Evolutionary conservation across 805 yeast genomes (phyloP).

Genomic region (Tetrapisispora iriomotensis): DNA sequence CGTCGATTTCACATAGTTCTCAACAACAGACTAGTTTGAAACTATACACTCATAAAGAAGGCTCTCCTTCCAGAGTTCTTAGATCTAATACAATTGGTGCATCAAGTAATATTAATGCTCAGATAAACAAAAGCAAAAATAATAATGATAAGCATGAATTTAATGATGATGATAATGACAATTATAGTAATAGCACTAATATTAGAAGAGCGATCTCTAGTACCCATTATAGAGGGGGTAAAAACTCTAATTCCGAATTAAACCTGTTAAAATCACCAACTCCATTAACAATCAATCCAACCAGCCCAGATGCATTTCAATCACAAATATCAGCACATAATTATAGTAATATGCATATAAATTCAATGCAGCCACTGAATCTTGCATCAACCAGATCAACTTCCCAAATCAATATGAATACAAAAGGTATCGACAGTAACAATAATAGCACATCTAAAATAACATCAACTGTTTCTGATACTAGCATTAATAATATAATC

Average conservation of each 20-base stretch:
- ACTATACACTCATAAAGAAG: not conserved
- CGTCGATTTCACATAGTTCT: not conserved
- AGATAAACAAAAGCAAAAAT: too few species aligned
- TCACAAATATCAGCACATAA: not conserved
- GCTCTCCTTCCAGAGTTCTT: not conserved
- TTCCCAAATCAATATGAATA: not conserved
- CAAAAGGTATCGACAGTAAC: not conserved
- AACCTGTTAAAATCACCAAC: not conserved
- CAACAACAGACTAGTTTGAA: not conserved
- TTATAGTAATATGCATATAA: not conserved
- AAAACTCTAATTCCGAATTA: not conserved
- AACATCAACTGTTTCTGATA: not conserved
- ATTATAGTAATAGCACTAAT: too few species aligned
- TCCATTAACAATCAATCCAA: not conserved
- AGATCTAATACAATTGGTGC: conserved; percentile 2
- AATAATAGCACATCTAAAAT: not conserved
- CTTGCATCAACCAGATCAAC: not conserved
- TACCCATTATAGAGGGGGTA: not conserved
- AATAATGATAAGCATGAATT: too few species aligned
- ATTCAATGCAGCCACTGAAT: not conserved
- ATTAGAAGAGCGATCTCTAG: not conserved
- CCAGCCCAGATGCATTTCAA: not conserved
- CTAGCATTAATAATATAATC: not conserved
- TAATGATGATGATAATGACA: too few species aligned
- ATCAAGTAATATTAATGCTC: not conserved